Base-by-base conservation (phyloP, 768 basidiomycete genomes). In the Kwoniella sp. region DNA sequence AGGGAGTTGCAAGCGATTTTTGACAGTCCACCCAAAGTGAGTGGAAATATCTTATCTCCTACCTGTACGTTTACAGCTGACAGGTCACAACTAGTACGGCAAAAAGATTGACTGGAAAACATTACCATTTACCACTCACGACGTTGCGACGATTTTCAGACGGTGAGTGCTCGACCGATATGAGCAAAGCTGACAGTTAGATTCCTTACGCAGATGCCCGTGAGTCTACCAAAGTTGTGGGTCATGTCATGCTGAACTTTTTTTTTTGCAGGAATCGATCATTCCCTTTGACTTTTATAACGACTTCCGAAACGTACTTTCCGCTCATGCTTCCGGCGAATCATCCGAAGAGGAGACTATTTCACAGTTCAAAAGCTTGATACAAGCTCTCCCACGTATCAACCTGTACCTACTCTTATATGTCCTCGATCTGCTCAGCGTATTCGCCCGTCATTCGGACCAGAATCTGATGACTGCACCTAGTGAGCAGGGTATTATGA, bases 351-450 rank as follows among this genome's bases (percentile, higher is more conserved):
- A 88, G 44, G 85, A 88, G 74, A 85, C 88, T 25, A 89, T 93
- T 62, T 79, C 85, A 46, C 87, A 86, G 2, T 98, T 92, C 84
- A 92, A 90, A 73, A 83, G 84, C 30, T 83, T 99, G 60, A 95
- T 99, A 64, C 85, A 87, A 30, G 83, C 85, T 55, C 86, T 99
- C 84, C 91, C 95, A 1, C 87, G 87, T 29, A 85, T 89, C 22
- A 95, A 97, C 68, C 92, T 96, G 76, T 94, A 94, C 78, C 88
- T 98, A n/a, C 85, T 98, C 24, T 87, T 97, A 59, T 98, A 98
- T 79, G 93, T 98, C 53, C 86, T 99, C 63, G 95, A 99, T 79
- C 85, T 99, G 27, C 84, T 99, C 56, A 92, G 91, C 55, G 95
- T 99, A 8, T 98, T 98, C 80, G 88, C 92, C 2, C 86, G 89